phyloP scores from a whole-genome alignment of 768 basidiomycete genomes.

The Fistulinella prunicolor region DNA sequence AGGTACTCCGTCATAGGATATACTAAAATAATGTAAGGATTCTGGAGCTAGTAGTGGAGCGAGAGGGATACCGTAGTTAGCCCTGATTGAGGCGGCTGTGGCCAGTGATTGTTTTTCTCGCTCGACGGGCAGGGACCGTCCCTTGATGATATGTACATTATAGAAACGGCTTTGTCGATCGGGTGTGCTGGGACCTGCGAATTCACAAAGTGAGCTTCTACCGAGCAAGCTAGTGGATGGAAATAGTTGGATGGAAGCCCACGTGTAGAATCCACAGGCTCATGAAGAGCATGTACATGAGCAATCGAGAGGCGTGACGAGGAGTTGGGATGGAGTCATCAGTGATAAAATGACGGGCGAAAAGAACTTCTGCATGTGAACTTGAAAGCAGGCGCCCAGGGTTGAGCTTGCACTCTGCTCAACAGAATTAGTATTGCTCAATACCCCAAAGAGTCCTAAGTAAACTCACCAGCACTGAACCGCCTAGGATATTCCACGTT shows the following conservation, averaged over 20 bases:
- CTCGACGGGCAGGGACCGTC: slow-evolving; percentile 30
- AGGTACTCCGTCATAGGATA: slow-evolving; percentile 67
- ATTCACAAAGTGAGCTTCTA: slow-evolving; percentile 96
- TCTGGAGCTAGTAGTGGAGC: slow-evolving; percentile 80
- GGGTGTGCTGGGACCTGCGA: slow-evolving; percentile 51
- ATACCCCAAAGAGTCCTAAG: background rate
- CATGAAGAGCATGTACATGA: slow-evolving; percentile 46
- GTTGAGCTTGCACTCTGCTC: slow-evolving; percentile 88
- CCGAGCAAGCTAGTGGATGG: slow-evolving; percentile 93
- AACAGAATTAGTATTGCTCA: slow-evolving; percentile 12
- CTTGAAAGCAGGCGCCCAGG: slow-evolving; percentile 93
- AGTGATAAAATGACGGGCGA: slow-evolving; percentile 49
- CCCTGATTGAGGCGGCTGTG: slow-evolving; percentile 38
- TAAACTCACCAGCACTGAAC: slow-evolving; percentile 79
- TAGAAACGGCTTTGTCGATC: slow-evolving; percentile 20
- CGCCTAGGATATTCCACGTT: slow-evolving; percentile 98
- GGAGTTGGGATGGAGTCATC: slow-evolving; percentile 51
- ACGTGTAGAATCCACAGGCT: slow-evolving; percentile 76
- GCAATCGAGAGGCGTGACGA: slow-evolving; percentile 51
- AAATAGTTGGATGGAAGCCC: slow-evolving; percentile 94
- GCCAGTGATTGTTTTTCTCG: slow-evolving; percentile 28
- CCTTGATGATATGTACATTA: slow-evolving; percentile 26
- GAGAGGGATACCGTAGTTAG: slow-evolving; percentile 81
- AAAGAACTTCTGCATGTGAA: slow-evolving; percentile 88
- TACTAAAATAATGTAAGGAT: slow-evolving; percentile 75